Evolutionary conservation across 345 rosid genomes (phyloP).

Genomic region (Salix caprea): DNA sequence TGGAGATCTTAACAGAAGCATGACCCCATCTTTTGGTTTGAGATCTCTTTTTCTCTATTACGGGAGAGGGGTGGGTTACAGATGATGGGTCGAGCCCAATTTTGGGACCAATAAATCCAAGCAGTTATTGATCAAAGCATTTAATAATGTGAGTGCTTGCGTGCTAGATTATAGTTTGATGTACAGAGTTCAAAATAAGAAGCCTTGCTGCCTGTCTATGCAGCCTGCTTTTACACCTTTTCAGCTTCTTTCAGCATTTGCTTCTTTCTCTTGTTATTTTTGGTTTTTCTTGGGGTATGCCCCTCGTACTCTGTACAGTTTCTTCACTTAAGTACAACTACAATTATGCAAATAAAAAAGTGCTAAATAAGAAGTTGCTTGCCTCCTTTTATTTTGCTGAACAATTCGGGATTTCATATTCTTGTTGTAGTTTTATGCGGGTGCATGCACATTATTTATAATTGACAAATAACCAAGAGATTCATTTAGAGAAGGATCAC

Average conservation of each 20-base stretch:
- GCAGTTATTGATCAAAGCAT: not conserved
- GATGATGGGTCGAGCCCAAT: not conserved
- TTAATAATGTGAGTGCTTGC: not conserved
- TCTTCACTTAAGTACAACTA: too few relatives aligned
- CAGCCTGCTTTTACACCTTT: too few relatives aligned
- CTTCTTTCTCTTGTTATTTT: too few relatives aligned
- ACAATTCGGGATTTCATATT: not conserved
- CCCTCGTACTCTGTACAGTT: too few relatives aligned
- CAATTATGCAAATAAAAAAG: too few relatives aligned
- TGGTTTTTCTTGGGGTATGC: too few relatives aligned
- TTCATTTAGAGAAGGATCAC: not conserved
- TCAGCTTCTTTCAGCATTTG: too few relatives aligned
- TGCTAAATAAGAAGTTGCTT: not conserved
- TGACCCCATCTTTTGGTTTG: not conserved
- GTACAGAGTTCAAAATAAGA: not conserved
- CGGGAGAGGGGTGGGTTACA: not conserved
- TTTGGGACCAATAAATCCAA: not conserved
- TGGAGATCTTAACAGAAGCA: too few relatives aligned
- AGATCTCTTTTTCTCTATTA: not conserved
- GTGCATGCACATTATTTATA: not conserved
- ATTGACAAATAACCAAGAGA: not conserved
- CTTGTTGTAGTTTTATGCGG: not conserved
- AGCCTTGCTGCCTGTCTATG: not conserved
- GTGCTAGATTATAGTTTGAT: not conserved
- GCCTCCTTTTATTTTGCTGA: not conserved